Evolutionary conservation across 176 grass and related monocot species (phyloP).

Genomic region (Aegilops speltoides): DNA sequence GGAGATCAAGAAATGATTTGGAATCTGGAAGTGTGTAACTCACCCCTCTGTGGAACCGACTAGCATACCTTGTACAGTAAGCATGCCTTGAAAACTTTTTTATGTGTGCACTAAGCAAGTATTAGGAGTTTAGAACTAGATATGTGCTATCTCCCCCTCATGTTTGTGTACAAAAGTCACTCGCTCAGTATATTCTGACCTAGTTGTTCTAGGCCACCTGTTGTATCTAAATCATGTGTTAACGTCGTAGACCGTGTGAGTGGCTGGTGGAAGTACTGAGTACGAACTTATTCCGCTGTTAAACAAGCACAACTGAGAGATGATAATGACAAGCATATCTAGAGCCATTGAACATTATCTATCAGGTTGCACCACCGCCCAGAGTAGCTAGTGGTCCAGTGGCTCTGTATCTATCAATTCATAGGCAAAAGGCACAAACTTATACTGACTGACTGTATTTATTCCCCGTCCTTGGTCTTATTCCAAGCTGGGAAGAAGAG

Average conservation of each 20-base stretch:
- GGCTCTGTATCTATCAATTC: background rate
- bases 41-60: background rate
- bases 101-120: background rate
- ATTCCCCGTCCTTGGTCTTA: slow-evolving; percentile 28
- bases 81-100: background rate
- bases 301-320: background rate
- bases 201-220: background rate
- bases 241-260: background rate
- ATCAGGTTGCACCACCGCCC: slow-evolving; percentile 36
- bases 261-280: slow-evolving; percentile 39
- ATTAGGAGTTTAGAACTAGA: slow-evolving; percentile 2
- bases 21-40: slow-evolving; percentile 46
- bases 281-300: slow-evolving; percentile 28
- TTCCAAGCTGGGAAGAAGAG: slow-evolving; percentile 28
- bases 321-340: slow-evolving; percentile 24
- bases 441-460: background rate
- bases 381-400: background rate
- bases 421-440: background rate
- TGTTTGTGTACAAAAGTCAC: slow-evolving; percentile 5
- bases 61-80: slow-evolving; percentile 24
- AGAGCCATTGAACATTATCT: background rate
- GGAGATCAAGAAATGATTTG: slow-evolving; percentile 37
- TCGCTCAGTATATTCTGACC: background rate
- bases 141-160: background rate
- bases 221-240: background rate